Percentiles rank a stretch among this genome's conserved stretches.
These are phyloP conservation scores for Penicillium sp. DNA, from an alignment of 2,329 filamentous ascomycete genomes.

Conservation along the genomic window DNA sequence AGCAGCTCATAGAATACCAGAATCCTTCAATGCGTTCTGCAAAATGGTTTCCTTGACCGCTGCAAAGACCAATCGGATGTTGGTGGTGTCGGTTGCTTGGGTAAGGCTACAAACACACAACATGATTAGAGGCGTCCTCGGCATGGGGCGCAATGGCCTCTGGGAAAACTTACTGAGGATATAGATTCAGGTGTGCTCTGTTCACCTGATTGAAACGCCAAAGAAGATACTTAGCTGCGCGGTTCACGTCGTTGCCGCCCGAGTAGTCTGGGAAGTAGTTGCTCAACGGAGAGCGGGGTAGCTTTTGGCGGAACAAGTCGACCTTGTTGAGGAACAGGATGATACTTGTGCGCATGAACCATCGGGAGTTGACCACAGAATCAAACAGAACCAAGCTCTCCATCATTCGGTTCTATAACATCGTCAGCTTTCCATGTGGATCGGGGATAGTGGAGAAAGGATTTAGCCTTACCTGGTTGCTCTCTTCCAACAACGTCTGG, in stretches of 20 bases:
- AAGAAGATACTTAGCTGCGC: slow-evolving; percentile 93
- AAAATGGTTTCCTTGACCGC: slow-evolving; percentile 98
- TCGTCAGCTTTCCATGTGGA: slow-evolving; percentile 13
- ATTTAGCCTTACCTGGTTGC: slow-evolving; percentile 73
- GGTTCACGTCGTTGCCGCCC: slow-evolving; percentile 95
- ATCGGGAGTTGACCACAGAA: slow-evolving; percentile 96
- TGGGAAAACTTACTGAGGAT: slow-evolving; percentile 78
- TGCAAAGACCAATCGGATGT: slow-evolving; percentile 95
- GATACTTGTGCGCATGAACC: slow-evolving; percentile 99
- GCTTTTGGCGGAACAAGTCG: slow-evolving; percentile 94
- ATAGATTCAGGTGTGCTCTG: slow-evolving; percentile 89
- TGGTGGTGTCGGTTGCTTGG: slow-evolving; percentile 97
- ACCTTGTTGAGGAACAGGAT: slow-evolving; percentile 99
- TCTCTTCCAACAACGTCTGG: slow-evolving; percentile 93
- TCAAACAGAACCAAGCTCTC: slow-evolving; percentile 95
- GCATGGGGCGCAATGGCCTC: not conserved
- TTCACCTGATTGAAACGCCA: slow-evolving; percentile 99
- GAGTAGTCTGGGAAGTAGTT: slow-evolving; percentile 99
- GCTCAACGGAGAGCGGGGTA: slow-evolving; percentile 81
- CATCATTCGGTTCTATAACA: slow-evolving; percentile 97
- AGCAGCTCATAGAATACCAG: slow-evolving; percentile 73
- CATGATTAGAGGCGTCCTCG: slow-evolving; percentile 23
- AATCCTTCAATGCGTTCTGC: slow-evolving; percentile 97
- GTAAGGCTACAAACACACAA: slow-evolving; percentile 68
- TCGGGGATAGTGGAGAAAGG: not conserved